These are phyloP conservation scores for Sporothrix dimorphospora DNA, from an alignment of 2,329 filamentous ascomycete species.

Conservation along the genomic window DNA sequence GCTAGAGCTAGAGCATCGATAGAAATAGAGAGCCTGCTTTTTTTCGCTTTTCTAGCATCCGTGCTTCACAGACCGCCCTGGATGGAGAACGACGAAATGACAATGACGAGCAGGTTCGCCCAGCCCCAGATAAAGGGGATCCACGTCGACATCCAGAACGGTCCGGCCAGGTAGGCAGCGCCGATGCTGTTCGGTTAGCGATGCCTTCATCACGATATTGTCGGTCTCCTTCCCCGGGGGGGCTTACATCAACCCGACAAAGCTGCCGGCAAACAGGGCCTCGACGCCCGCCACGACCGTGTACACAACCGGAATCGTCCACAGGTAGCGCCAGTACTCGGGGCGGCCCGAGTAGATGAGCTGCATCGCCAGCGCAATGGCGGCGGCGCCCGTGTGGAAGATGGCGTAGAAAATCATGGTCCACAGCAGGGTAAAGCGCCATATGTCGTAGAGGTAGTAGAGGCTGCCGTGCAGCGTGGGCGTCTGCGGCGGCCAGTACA, in stretches of 20 bases:
- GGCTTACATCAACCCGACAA: slow-evolving; percentile 77
- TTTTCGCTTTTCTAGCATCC: slow-evolving; percentile 31
- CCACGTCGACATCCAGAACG: slow-evolving; percentile 92
- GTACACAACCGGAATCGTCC: slow-evolving; percentile 74
- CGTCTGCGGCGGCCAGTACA: slow-evolving; percentile 71
- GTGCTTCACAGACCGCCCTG: slow-evolving; percentile 72
- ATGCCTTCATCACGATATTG: not conserved
- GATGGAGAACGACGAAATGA: slow-evolving; percentile 90
- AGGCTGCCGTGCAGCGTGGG: slow-evolving; percentile 59
- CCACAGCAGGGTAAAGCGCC: slow-evolving; percentile 87
- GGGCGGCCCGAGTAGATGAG: slow-evolving; percentile 53
- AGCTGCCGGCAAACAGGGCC: slow-evolving; percentile 76
- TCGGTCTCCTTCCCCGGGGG: not conserved
- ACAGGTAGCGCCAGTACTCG: slow-evolving; percentile 63
- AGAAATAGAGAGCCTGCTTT: not conserved
- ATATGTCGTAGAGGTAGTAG: slow-evolving; percentile 76
- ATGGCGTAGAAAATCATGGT: slow-evolving; percentile 77
- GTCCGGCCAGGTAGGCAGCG: slow-evolving; percentile 78
- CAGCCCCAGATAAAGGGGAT: slow-evolving; percentile 87
- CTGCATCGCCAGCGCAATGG: slow-evolving; percentile 74
- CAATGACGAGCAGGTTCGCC: slow-evolving; percentile 79
- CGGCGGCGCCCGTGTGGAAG: slow-evolving; percentile 73
- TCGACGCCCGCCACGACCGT: slow-evolving; percentile 72
- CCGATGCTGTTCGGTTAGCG: slow-evolving; percentile 60
- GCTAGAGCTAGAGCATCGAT: not conserved